These are phyloP conservation scores for Porosira glacialis DNA, from an alignment of 352 stramenopile genomes.

Conservation along the genomic window DNA sequence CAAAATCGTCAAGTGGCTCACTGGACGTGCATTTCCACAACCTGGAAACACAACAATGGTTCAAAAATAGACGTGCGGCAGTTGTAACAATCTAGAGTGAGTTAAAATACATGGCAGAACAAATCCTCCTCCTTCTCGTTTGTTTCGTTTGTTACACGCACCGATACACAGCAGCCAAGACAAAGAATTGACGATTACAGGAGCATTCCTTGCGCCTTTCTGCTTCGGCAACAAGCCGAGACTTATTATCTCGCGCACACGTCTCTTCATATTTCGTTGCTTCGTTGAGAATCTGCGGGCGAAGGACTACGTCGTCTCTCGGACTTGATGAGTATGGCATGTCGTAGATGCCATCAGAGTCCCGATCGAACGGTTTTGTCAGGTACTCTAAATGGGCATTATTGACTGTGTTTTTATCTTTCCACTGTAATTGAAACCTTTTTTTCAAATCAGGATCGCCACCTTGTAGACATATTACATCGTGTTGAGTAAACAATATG, in stretches of 20 bases:
- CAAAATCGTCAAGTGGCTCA: conserved; percentile 73
- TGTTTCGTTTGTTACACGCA: too few species aligned
- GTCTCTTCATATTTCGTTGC: conserved; percentile 33
- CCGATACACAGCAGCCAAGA: conserved; percentile 87
- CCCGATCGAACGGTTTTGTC: conserved; percentile 55
- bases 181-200: conserved; percentile 85
- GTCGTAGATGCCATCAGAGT: too few species aligned
- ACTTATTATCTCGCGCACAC: conserved; percentile 93
- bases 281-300: conserved; percentile 49
- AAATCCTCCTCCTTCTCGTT: too few species aligned
- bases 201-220: conserved; percentile 89
- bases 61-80: too few species aligned
- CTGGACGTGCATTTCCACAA: conserved; percentile 89
- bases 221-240: conserved; percentile 84
- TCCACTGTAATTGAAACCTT: conserved; percentile 57
- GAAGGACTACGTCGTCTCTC: too few species aligned
- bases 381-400: conserved; percentile 68
- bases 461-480: conserved; percentile 85
- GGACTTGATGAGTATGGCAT: too few species aligned
- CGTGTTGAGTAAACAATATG: conserved; percentile 85
- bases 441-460: conserved; percentile 37
- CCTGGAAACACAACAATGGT: too few species aligned
- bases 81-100: too few species aligned
- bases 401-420: too few species aligned
- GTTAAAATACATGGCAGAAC: too few species aligned